A percentile compares a stretch with the other conserved stretches of the same genome.
These are phyloP conservation scores for Phytophthora fragariae DNA, from an alignment of 352 stramenopile species.

Conservation along the genomic window DNA sequence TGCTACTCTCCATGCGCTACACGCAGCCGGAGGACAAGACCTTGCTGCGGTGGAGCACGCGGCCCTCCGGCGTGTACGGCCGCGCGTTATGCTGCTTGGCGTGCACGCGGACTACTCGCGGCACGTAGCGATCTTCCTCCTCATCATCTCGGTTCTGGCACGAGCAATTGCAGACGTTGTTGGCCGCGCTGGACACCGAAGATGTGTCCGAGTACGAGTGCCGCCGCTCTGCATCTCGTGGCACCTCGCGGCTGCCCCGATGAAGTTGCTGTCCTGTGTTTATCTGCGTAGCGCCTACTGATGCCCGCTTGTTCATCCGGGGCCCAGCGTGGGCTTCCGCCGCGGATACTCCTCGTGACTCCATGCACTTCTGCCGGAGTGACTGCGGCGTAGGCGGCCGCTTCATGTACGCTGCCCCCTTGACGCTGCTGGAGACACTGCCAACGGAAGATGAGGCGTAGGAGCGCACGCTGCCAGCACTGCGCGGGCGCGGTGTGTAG, in stretches of 20 bases:
- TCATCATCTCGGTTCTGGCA: conserved; percentile 22
- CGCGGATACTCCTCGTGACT: conserved; percentile 48
- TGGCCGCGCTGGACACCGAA: conserved; percentile 17
- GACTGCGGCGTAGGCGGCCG: conserved; percentile 65
- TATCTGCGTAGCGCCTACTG: conserved; percentile 16
- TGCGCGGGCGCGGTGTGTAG: conserved; percentile 46
- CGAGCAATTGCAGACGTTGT: conserved; percentile 16
- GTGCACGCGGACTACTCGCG: conserved; percentile 61
- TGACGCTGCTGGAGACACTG: conserved; percentile 43
- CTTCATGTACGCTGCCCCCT: conserved; percentile 65
- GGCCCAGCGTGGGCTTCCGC: conserved; percentile 25
- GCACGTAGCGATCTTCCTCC: conserved; percentile 34
- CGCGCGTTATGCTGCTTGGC: conserved; percentile 67
- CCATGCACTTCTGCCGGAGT: conserved; percentile 74
- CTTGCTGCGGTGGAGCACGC: conserved; percentile 60
- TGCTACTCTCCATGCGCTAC: conserved; percentile 16
- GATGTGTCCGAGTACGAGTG: conserved; percentile 52
- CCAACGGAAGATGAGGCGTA: conserved; percentile 32
- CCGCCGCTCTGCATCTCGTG: conserved; percentile 33
- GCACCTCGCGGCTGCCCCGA: conserved; percentile 7
- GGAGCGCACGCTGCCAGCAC: conserved; percentile 61
- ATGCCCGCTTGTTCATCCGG: conserved; percentile 48
- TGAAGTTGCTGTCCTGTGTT: conserved; percentile 9
- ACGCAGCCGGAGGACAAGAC: conserved; percentile 49
- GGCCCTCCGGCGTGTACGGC: conserved; percentile 57